Evolutionary conservation across 2,329 filamentous ascomycete genomes (phyloP), one percentile per base, ranked within the genome.

Genomic region (Arachnopeziza araneosa): DNA sequence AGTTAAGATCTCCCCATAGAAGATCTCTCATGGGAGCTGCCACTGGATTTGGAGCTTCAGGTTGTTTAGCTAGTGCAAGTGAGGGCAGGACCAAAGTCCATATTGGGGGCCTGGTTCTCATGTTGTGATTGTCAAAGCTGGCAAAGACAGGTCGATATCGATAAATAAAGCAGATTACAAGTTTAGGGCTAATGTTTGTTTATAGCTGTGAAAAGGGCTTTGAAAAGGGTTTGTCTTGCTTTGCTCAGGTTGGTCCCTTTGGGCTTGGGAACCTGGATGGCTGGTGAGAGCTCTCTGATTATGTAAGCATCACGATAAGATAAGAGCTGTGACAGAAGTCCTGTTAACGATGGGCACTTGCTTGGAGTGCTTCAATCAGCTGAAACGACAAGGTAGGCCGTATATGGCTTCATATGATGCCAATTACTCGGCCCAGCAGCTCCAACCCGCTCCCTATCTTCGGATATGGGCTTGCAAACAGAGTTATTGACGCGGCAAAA

Each of bases 391-490:
- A 19, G 17, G 12, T 19, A 44, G 17, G 36, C 36, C 36, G 6
- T 44, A 44, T 44, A 44, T 44, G 36, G 36, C 36, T 44, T 44
- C 36, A 44, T 3, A 44, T 44, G 17, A 44, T 96, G 10, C 83
- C 95, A n/a, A 99, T 99, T 60, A 76, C 99, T 9, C 26, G 26
- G 26, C 5, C 26, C 26, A 95, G 95, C 0, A 95, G 99, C 0
- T 77, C 99, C 2, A 95, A 95, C 0, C 99, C 95, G 0, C 97
- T 99, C 92, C 95, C 95, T 0, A 88, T 98, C 0, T 99, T 99
- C 73, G 95, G 95, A 10, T 89, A 96, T 59, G 90, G 89, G 0
- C 85, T 90, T 10, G 95, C 95, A 3, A 99, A 98, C 74, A 91
- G 98, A 72, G 86, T 98, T 61, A 93, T 99, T 65, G 17, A 44